A percentile compares a stretch with the other conserved stretches of the same genome.
Conservation (phyloP, 2,329 filamentous ascomycete genomes). For the Zalaria obscura region DNA sequence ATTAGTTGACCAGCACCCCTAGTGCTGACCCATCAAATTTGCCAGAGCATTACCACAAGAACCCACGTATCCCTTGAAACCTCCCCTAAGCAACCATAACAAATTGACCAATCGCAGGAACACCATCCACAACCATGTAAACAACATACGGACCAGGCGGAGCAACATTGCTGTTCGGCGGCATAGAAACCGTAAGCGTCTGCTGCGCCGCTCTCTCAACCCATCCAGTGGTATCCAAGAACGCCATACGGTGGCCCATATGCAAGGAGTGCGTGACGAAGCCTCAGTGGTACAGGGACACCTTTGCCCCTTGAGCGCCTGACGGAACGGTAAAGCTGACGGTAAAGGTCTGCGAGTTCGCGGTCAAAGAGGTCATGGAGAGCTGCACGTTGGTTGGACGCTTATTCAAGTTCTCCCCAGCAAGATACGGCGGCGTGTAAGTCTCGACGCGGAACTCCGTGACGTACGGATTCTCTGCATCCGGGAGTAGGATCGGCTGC, state of each 20-base stretch:
- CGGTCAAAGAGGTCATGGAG: slow-evolving; percentile 27
- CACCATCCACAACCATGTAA: slow-evolving; percentile 42
- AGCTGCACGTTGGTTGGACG: slow-evolving; percentile 36
- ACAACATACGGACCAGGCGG: slow-evolving; percentile 47
- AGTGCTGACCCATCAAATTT: no score
- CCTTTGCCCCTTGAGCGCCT: slow-evolving; percentile 29
- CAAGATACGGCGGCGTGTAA: slow-evolving; percentile 47
- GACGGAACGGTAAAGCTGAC: slow-evolving; percentile 33
- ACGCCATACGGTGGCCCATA: slow-evolving; percentile 45
- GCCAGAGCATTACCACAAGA: no score
- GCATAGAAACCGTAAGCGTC: slow-evolving; percentile 38
- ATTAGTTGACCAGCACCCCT: no score
- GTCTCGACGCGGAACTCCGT: slow-evolving; percentile 50
- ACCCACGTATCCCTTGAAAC: neutral
- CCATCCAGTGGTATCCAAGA: slow-evolving; percentile 30
- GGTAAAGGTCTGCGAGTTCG: slow-evolving; percentile 30
- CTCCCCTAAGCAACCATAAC: slow-evolving; percentile 2
- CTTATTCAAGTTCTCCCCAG: slow-evolving; percentile 31
- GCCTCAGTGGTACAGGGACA: slow-evolving; percentile 42
- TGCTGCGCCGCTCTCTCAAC: slow-evolving; percentile 25
- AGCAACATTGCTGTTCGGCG: slow-evolving; percentile 39
- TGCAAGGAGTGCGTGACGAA: slow-evolving; percentile 47
- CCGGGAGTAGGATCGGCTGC: slow-evolving; percentile 38
- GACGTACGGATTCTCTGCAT: slow-evolving; percentile 33
- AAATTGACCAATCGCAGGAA: slow-evolving; percentile 21